phyloP scores from a whole-genome alignment of 1,139 yeast species.

The Hansenula sp. region DNA sequence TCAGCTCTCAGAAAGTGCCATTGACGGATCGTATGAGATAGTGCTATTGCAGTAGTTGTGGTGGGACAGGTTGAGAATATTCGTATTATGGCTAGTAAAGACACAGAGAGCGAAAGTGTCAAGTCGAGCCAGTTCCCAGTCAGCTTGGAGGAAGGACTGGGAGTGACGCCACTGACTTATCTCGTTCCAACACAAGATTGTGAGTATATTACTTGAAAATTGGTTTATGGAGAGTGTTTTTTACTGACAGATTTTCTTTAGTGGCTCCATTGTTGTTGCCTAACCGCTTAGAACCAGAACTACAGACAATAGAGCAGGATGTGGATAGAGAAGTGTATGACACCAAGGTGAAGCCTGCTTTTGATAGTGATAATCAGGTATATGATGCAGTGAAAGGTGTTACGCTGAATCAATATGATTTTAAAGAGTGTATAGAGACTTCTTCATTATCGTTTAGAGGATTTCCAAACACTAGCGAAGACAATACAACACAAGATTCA shows the following conservation, averaged over 20 bases:
- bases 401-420: background rate
- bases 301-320: background rate
- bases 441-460: conserved; percentile 1
- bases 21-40: too few relatives aligned
- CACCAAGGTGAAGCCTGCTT: background rate
- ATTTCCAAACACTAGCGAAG: background rate
- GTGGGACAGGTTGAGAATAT: too few relatives aligned
- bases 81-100: too few relatives aligned
- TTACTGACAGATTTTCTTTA: background rate
- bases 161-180: conserved; percentile 29
- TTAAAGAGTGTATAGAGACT: background rate
- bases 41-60: too few relatives aligned
- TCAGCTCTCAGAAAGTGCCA: too few relatives aligned
- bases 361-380: background rate
- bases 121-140: conserved; percentile 12
- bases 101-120: background rate
- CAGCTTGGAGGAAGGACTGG: conserved; percentile 23
- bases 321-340: background rate
- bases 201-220: conserved; percentile 24
- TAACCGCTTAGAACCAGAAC: background rate
- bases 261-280: conserved; percentile 1
- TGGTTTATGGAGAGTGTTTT: background rate
- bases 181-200: conserved; percentile 32
- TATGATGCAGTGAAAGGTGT: background rate
- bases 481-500: background rate